Evolutionary conservation across 1,284 basidiomycete genomes (phyloP).

Genomic region (Cutaneotrichosporon daszewskae): DNA sequence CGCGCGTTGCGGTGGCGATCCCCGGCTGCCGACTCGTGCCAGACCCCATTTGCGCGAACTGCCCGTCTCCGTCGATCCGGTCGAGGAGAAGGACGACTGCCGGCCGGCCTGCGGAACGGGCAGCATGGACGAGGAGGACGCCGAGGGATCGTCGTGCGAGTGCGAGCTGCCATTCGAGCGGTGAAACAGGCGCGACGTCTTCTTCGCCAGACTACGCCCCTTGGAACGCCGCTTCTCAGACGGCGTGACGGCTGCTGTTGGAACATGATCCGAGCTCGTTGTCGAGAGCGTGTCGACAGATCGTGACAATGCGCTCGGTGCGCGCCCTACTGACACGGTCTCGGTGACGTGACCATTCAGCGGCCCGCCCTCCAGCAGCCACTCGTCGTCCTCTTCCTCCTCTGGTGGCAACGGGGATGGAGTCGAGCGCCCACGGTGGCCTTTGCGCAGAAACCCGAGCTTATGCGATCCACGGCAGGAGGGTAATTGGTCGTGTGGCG

Average conservation of each 20-base stretch:
- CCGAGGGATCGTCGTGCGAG: constrained; percentile 5
- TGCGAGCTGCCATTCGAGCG: constrained; percentile 11
- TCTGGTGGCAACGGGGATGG: constrained; percentile 5
- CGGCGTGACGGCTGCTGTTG: constrained; percentile 7
- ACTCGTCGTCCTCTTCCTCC: constrained; percentile 35
- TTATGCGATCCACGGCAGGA: no score
- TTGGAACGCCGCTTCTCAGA: constrained; percentile 24
- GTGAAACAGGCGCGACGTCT: constrained; percentile 40
- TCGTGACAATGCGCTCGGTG: constrained; percentile 10
- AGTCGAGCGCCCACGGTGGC: constrained; percentile 3
- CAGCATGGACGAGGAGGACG: constrained; percentile 1
- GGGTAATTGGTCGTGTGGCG: no score
- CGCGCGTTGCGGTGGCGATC: constrained; percentile 6
- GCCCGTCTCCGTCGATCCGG: constrained; percentile 22
- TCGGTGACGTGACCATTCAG: constrained; percentile 14
- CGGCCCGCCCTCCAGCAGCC: constrained; percentile 30
- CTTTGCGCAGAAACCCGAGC: constrained; percentile 9
- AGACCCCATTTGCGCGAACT: constrained; percentile 10
- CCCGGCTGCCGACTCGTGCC: constrained; percentile 19
- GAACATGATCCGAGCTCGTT: no score
- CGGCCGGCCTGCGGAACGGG: constrained; percentile 19
- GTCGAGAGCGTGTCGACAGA: constrained; percentile 14
- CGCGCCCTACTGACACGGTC: constrained; percentile 15
- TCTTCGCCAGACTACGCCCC: constrained; percentile 35
- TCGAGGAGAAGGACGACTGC: constrained; percentile 35